Percentiles rank a stretch among this genome's conserved stretches.
Evolutionary conservation across 2,329 filamentous ascomycete genomes (phyloP).

Genomic region (Pyrenophora graminea): DNA sequence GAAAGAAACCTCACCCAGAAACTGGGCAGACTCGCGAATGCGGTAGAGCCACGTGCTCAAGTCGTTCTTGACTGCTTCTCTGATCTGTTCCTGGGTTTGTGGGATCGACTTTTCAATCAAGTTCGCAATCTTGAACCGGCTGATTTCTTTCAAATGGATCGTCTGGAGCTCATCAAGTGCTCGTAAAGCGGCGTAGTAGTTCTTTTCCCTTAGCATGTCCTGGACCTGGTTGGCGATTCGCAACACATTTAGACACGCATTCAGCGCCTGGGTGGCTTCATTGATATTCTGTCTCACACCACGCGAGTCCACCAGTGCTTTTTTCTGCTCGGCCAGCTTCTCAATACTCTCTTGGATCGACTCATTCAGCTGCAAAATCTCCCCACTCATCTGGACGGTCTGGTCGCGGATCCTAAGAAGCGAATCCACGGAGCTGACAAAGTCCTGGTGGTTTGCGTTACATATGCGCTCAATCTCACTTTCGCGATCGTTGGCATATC

Average conservation of each 20-base stretch:
- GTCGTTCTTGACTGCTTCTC: constrained; percentile 95
- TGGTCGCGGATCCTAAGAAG: constrained; percentile 90
- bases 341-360: constrained; percentile 95
- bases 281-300: constrained; percentile 94
- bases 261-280: constrained; percentile 84
- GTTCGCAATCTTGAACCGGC: constrained; percentile 91
- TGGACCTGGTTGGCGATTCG: constrained; percentile 93
- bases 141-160: constrained; percentile 91
- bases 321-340: constrained; percentile 91
- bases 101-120: constrained; percentile 96
- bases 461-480: constrained; percentile 92
- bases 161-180: constrained; percentile 95
- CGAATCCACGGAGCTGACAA: constrained; percentile 89
- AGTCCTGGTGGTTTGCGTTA: constrained; percentile 94
- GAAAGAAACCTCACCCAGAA: constrained; percentile 92
- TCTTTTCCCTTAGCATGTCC: constrained; percentile 87
- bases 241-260: constrained; percentile 88
- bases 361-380: constrained; percentile 90
- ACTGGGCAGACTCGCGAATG: constrained; percentile 94
- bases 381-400: constrained; percentile 82
- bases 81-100: constrained; percentile 87
- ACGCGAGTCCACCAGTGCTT: constrained; percentile 87
- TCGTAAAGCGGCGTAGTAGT: constrained; percentile 92
- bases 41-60: constrained; percentile 95
- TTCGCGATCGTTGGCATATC: constrained; percentile 85